Evolutionary conservation across 176 grass and related monocot genomes (phyloP).

Genomic region (Pontederia paniculata): DNA sequence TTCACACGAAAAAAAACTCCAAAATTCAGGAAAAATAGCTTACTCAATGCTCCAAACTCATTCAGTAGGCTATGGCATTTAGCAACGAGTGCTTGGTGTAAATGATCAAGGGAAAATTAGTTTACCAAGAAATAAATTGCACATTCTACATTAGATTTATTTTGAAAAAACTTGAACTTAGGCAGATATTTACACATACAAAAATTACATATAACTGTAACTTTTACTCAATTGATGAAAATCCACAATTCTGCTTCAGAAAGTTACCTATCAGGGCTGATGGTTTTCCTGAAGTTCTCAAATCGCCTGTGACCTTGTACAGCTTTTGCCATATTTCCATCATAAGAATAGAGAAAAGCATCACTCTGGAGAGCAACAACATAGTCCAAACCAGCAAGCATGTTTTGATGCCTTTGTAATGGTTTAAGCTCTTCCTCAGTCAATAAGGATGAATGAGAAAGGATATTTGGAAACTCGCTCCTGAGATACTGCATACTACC

Average conservation of each 20-base stretch:
- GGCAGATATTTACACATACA: too few relatives aligned
- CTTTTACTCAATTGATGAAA: constrained; percentile 1
- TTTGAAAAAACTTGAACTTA: too few relatives aligned
- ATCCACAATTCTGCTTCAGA: background rate
- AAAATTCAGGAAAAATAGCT: too few relatives aligned
- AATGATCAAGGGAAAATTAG: too few relatives aligned
- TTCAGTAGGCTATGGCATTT: too few relatives aligned
- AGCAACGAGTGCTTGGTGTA: too few relatives aligned
- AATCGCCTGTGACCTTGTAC: constrained; percentile 83
- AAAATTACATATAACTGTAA: too few relatives aligned
- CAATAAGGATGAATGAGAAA: constrained; percentile 65
- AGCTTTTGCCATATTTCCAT: constrained; percentile 99
- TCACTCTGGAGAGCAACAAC: constrained; percentile 76
- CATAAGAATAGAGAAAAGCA: constrained; percentile 90
- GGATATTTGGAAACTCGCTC: constrained; percentile 77
- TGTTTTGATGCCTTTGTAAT: constrained; percentile 88
- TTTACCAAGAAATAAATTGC: too few relatives aligned
- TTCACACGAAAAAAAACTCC: too few relatives aligned
- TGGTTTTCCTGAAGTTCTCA: constrained; percentile 91
- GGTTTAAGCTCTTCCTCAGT: constrained; percentile 64
- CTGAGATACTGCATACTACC: constrained; percentile 67
- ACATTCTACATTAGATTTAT: too few relatives aligned
- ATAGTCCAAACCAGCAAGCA: constrained; percentile 97
- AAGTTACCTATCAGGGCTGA: constrained; percentile 78
- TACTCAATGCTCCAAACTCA: too few relatives aligned